Evolutionary conservation across 352 stramenopile species (phyloP).

Genomic region (Phytophthora pinifolia): DNA sequence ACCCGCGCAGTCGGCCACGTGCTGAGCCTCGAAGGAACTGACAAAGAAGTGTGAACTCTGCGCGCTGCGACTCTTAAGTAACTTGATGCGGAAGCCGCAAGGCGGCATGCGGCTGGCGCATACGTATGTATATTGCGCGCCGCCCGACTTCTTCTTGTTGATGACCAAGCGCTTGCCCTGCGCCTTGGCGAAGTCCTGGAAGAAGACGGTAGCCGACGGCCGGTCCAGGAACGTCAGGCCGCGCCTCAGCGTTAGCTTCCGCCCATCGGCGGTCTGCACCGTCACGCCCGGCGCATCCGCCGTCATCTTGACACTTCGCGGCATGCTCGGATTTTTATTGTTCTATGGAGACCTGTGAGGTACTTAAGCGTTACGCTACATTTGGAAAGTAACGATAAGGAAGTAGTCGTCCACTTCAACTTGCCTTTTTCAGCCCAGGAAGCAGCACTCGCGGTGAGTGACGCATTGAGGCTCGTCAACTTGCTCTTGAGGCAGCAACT

Average conservation of each 20-base stretch:
- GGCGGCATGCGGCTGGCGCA: constrained; percentile 27
- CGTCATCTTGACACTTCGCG: constrained; percentile 33
- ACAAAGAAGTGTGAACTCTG: constrained; percentile 42
- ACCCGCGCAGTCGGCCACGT: constrained; percentile 23
- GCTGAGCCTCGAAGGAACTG: constrained; percentile 30
- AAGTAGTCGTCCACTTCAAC: no score
- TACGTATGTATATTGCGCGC: constrained; percentile 40
- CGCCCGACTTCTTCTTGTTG: constrained; percentile 40
- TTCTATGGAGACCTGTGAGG: no score
- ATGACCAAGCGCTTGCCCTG: constrained; percentile 41
- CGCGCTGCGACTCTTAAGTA: constrained; percentile 40
- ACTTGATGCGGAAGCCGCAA: constrained; percentile 37
- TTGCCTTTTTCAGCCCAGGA: constrained; percentile 30
- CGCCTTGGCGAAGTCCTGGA: constrained; percentile 44
- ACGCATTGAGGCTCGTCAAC: constrained; percentile 29
- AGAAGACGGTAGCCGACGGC: constrained; percentile 31
- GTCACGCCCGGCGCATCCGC: constrained; percentile 34
- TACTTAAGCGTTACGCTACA: no score
- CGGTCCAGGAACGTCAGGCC: constrained; percentile 32
- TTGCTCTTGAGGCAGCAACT: constrained; percentile 20
- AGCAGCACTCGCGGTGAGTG: constrained; percentile 48
- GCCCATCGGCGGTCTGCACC: constrained; percentile 20
- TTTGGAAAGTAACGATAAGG: no score
- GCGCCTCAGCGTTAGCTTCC: constrained; percentile 29
- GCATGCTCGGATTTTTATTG: constrained; percentile 10